Conservation (phyloP, 352 stramenopile genomes). For the Peronospora farinosa region DNA sequence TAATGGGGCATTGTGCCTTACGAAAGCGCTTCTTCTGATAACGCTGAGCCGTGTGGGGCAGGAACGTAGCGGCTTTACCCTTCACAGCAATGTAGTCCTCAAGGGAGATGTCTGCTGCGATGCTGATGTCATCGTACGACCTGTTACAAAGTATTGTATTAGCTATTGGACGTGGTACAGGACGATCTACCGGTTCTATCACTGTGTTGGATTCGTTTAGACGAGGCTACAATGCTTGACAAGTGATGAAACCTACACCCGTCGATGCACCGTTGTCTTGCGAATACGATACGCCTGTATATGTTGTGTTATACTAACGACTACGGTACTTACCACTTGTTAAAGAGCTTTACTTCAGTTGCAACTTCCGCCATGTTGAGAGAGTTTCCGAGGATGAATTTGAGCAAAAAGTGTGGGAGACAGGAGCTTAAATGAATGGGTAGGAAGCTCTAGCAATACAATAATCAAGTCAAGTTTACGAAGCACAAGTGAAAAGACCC, state of each 20-base stretch:
- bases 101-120: constrained; percentile 96
- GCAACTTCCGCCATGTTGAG: constrained; percentile 90
- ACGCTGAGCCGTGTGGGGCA: constrained; percentile 98
- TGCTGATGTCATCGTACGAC: constrained; percentile 98
- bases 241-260: not conserved
- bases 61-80: constrained; percentile 96
- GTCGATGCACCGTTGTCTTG: not conserved
- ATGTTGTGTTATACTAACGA: not conserved
- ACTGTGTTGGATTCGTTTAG: not conserved
- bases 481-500: constrained; percentile 19
- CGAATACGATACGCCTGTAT: not conserved
- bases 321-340: constrained; percentile 84
- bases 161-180: constrained; percentile 2
- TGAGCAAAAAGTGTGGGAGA: constrained; percentile 19
- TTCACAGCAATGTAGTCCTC: constrained; percentile 99
- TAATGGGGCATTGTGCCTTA: constrained; percentile 99
- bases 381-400: constrained; percentile 86
- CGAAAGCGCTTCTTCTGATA: constrained; percentile 99
- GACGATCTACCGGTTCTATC: not conserved
- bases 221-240: not conserved
- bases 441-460: constrained; percentile 62
- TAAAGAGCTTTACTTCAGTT: constrained; percentile 92
- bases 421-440: constrained; percentile 72
- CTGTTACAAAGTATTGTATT: constrained; percentile 37
- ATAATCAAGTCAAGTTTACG: constrained; percentile 57